Evolutionary conservation across 2,329 filamentous ascomycete genomes (phyloP).

Genomic region (Neofusicoccum ribis): DNA sequence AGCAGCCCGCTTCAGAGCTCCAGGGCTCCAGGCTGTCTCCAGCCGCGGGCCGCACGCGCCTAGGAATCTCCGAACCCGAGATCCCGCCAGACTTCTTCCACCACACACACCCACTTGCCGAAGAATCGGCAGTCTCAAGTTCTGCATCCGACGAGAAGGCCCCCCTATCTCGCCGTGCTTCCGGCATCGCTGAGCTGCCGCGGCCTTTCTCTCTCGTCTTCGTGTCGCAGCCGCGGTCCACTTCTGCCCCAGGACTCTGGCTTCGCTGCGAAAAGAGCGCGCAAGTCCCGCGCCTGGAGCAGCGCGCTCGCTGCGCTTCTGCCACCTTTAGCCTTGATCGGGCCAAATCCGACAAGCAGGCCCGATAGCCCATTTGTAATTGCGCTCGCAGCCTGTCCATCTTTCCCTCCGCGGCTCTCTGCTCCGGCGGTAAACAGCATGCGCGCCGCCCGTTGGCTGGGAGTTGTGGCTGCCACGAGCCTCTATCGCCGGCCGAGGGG

Average conservation of each 20-base stretch:
- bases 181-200: too few relatives aligned
- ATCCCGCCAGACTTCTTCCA: constrained; percentile 10
- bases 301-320: neutral
- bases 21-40: neutral
- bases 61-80: constrained; percentile 16
- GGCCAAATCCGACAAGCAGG: constrained; percentile 4
- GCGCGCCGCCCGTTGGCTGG: neutral
- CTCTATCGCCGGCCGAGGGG: neutral
- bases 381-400: neutral
- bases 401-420: neutral
- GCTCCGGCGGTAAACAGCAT: neutral
- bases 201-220: neutral
- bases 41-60: neutral
- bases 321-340: neutral
- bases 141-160: too few relatives aligned
- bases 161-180: neutral
- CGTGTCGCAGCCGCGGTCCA: constrained; percentile 6
- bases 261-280: neutral
- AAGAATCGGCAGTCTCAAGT: too few relatives aligned
- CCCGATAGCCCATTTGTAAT: constrained; percentile 16
- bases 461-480: neutral
- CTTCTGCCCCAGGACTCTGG: neutral
- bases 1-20: neutral
- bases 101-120: neutral
- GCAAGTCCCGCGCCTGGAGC: neutral